These are phyloP conservation scores for Pyrenochaeta sp. DNA, from an alignment of 2,329 filamentous ascomycete species.

Conservation along the genomic window DNA sequence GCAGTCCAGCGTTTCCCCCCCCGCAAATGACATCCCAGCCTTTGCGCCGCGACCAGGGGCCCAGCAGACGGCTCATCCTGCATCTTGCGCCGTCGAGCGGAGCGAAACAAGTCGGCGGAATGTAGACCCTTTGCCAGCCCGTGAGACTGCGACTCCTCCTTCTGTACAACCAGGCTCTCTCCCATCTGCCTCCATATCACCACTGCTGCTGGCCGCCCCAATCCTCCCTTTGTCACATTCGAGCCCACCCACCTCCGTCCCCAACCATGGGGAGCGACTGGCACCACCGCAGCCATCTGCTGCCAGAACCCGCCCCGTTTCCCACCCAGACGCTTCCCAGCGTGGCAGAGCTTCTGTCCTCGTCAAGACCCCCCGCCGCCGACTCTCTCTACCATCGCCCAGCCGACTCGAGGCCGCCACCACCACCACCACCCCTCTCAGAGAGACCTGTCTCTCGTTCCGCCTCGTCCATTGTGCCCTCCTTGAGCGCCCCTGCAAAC, in stretches of 20 bases:
- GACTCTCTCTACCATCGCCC: constrained; percentile 24
- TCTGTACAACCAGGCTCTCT: constrained; percentile 5
- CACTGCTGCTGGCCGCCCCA: background rate
- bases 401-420: constrained; percentile 16
- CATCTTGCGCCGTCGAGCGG: background rate
- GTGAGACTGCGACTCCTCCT: constrained; percentile 6
- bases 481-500: constrained; percentile 7
- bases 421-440: constrained; percentile 4
- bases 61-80: background rate
- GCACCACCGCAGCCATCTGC: constrained; percentile 17
- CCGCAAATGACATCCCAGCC: background rate
- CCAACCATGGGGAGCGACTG: constrained; percentile 25
- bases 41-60: background rate
- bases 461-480: constrained; percentile 6
- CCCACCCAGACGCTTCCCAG: constrained; percentile 23
- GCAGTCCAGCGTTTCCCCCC: constrained; percentile 1
- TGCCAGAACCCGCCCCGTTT: constrained; percentile 6
- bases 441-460: constrained; percentile 14
- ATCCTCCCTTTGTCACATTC: background rate
- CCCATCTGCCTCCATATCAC: constrained; percentile 2
- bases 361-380: constrained; percentile 17
- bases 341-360: constrained; percentile 33
- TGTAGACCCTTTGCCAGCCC: background rate
- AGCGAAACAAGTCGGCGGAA: background rate
- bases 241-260: background rate